Percentiles rank a stretch among this genome's conserved stretches.
Evolutionary conservation across 495 filamentous ascomycete genomes (phyloP).

Genomic region (Neurospora sp.): DNA sequence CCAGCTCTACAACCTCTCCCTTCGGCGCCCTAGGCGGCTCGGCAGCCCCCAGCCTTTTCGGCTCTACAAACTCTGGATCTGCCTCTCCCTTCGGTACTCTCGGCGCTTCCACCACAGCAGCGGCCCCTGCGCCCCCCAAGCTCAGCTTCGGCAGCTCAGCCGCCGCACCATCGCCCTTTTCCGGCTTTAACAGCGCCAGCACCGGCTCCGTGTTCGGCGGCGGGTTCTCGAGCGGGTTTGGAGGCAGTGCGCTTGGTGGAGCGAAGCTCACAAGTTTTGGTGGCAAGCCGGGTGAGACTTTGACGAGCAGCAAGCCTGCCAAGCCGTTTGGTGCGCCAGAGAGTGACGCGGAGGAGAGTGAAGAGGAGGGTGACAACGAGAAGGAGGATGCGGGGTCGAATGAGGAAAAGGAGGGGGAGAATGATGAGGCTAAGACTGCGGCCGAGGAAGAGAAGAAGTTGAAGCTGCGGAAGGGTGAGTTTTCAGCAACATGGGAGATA

Average conservation of each 20-base stretch:
- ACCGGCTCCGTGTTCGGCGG: conserved; percentile 15
- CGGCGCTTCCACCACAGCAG: conserved; percentile 21
- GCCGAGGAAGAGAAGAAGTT: conserved; percentile 53
- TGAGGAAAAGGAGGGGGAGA: conserved; percentile 39
- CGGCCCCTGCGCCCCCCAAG: conserved; percentile 21
- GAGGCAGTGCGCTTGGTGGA: conserved; percentile 41
- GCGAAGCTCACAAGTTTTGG: conserved; percentile 57
- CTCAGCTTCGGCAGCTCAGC: conserved; percentile 23
- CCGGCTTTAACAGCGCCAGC: conserved; percentile 6
- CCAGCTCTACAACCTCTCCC: conserved; percentile 36
- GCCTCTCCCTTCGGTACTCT: conserved; percentile 29
- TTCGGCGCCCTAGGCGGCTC: conserved; percentile 21
- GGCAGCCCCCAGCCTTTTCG: conserved; percentile 32
- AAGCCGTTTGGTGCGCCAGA: conserved; percentile 65
- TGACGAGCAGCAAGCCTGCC: conserved; percentile 47
- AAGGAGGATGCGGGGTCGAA: conserved; percentile 13
- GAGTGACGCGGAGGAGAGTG: conserved; percentile 44
- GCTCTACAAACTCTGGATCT: conserved; percentile 13
- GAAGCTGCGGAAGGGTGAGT: conserved; percentile 57
- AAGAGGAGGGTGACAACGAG: conserved; percentile 27
- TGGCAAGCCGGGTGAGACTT: conserved; percentile 42
- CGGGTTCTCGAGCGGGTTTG: conserved; percentile 42
- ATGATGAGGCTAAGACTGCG: conserved; percentile 31
- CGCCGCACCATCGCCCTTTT: conserved; percentile 17
- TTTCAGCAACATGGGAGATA: too few relatives aligned